A percentile compares a stretch with the other conserved stretches of the same genome.
Evolutionary conservation across 2,329 filamentous ascomycete genomes (phyloP).

Genomic region (Penicillium hesseltinei): DNA sequence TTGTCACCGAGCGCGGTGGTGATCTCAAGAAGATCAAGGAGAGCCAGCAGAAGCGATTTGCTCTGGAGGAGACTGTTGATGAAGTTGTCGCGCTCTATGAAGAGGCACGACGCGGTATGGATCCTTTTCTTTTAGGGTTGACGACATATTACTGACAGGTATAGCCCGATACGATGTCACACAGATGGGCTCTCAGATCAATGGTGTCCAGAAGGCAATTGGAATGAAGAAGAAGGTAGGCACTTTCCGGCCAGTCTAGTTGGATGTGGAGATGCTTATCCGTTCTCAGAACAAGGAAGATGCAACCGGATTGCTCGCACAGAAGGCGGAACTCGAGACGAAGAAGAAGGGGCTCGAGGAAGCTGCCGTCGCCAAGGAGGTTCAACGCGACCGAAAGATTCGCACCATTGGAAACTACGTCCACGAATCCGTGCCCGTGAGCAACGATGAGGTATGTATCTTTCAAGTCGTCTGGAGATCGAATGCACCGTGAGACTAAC

Average conservation of each 20-base stretch:
- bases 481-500: not conserved
- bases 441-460: constrained; percentile 67
- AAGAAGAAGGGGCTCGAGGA: constrained; percentile 79
- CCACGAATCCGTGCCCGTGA: constrained; percentile 80
- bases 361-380: constrained; percentile 71
- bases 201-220: constrained; percentile 85
- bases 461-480: not conserved
- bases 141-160: not conserved
- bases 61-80: constrained; percentile 80
- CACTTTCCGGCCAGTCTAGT: not conserved
- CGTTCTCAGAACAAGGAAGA: constrained; percentile 73
- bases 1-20: constrained; percentile 82
- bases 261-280: constrained; percentile 7
- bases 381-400: constrained; percentile 70
- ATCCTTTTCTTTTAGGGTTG: not conserved
- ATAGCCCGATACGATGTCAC: constrained; percentile 72
- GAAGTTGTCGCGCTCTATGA: constrained; percentile 85
- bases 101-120: constrained; percentile 72
- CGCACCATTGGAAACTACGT: constrained; percentile 88
- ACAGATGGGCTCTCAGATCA: constrained; percentile 81
- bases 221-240: constrained; percentile 82
- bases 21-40: constrained; percentile 89
- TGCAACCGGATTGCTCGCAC: constrained; percentile 71
- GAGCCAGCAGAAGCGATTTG: constrained; percentile 79
- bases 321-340: constrained; percentile 75